Conservation (phyloP, 352 stramenopile species). For the Pythium phragmiticola region DNA sequence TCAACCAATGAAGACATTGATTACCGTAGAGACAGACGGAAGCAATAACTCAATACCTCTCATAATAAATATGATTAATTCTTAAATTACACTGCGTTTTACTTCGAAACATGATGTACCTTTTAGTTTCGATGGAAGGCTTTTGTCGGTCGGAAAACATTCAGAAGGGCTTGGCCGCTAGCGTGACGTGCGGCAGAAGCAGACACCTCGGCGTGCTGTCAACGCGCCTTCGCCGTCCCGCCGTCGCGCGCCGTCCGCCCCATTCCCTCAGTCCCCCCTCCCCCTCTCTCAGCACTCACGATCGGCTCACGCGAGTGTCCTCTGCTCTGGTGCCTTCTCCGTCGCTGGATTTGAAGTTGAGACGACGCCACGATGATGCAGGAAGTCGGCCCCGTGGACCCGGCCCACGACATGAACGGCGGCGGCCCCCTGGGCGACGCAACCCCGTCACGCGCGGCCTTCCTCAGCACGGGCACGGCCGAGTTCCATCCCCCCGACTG, state of each 20-base stretch:
- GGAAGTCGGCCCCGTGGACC: constrained; percentile 11
- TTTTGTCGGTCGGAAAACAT: constrained; percentile 6
- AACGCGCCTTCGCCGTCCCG: neutral
- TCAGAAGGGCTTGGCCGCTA: constrained; percentile 6
- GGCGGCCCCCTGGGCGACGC: neutral
- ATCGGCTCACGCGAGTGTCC: neutral
- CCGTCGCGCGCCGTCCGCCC: constrained; percentile 5
- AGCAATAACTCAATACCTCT: neutral
- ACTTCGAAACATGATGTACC: neutral
- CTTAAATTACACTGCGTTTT: neutral
- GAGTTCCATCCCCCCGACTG: constrained; percentile 79
- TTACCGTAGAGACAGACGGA: constrained; percentile 9
- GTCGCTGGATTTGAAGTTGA: neutral
- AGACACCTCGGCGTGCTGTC: neutral
- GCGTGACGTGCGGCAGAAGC: constrained; percentile 32
- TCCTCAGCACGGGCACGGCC: constrained; percentile 73
- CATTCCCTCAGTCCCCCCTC: neutral
- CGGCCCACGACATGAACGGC: constrained; percentile 7
- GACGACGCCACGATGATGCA: constrained; percentile 23
- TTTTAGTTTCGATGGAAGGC: neutral
- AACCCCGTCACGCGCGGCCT: constrained; percentile 62
- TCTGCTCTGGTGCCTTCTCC: neutral
- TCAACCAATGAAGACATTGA: constrained; percentile 6
- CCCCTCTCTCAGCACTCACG: neutral
- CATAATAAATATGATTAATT: neutral